Conservation (phyloP, 2,329 filamentous ascomycete species). For the Colletotrichum godetiae region DNA sequence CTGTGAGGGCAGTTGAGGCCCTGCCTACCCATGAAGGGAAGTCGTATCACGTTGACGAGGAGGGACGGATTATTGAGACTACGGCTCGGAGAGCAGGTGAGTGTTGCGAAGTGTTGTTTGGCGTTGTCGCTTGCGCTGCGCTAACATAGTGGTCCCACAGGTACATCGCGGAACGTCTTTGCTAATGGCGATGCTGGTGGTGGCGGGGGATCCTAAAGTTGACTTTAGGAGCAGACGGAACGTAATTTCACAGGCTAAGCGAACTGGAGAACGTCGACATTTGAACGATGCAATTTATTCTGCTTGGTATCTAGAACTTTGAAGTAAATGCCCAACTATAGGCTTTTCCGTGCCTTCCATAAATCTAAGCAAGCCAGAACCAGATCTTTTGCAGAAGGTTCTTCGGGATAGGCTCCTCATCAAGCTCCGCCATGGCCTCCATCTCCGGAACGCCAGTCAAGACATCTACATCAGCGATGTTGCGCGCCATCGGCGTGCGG, state of each 20-base stretch:
- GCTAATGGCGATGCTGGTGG: background rate
- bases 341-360: background rate
- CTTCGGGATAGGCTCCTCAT: slow-evolving; percentile 58
- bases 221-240: background rate
- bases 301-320: background rate
- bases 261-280: background rate
- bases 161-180: slow-evolving; percentile 3
- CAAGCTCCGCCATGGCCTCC: slow-evolving; percentile 65
- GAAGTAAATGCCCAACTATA: background rate
- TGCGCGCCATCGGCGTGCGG: slow-evolving; percentile 56
- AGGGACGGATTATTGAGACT: slow-evolving; percentile 31
- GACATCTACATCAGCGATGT: slow-evolving; percentile 64
- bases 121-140: background rate
- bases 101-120: background rate
- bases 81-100: slow-evolving; percentile 27
- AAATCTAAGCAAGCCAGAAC: slow-evolving; percentile 64
- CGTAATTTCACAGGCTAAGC: background rate
- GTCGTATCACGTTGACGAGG: slow-evolving; percentile 32
- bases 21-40: slow-evolving; percentile 32
- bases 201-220: background rate
- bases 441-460: slow-evolving; percentile 71
- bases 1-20: slow-evolving; percentile 26
- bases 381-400: slow-evolving; percentile 64
- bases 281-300: background rate
- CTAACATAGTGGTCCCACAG: background rate